These are phyloP conservation scores for Aspergillus fumigatiaffinis DNA, from an alignment of 2,329 filamentous ascomycete species.

Conservation along the genomic window DNA sequence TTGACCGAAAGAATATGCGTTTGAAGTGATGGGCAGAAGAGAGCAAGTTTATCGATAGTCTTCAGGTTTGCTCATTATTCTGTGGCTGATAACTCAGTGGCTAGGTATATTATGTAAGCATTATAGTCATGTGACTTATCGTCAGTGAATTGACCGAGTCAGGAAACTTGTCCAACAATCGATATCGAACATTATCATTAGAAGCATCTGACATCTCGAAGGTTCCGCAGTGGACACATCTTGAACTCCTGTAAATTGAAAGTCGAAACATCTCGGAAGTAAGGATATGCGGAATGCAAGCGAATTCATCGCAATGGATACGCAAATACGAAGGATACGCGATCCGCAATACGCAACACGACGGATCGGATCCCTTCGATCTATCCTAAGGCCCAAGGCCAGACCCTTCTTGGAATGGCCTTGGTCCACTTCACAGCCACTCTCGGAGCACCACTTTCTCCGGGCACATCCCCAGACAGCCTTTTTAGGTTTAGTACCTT, in stretches of 20 bases:
- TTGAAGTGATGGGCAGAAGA: neutral
- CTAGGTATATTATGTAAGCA: conserved; percentile 1
- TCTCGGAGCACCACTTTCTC: conserved; percentile 3
- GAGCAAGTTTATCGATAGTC: conserved; percentile 13
- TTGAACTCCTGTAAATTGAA: neutral
- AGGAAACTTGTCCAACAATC: neutral
- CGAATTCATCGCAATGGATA: neutral
- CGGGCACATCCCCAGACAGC: conserved; percentile 11
- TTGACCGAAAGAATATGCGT: neutral
- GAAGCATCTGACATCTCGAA: neutral
- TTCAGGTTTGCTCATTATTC: neutral
- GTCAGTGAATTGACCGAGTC: neutral
- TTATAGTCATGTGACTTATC: neutral
- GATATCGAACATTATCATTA: neutral
- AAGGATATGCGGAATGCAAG: neutral
- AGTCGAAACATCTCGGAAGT: neutral
- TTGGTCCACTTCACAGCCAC: conserved; percentile 7
- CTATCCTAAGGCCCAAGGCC: neutral
- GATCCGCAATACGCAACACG: neutral
- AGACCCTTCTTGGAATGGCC: neutral
- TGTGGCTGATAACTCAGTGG: conserved; percentile 10
- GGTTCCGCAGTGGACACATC: neutral
- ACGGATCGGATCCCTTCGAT: neutral
- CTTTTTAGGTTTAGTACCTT: conserved; percentile 6
- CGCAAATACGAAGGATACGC: neutral